These are phyloP conservation scores for Paramecium octaurelia DNA, from an alignment of 73 alveolate species.

Conservation along the genomic window DNA sequence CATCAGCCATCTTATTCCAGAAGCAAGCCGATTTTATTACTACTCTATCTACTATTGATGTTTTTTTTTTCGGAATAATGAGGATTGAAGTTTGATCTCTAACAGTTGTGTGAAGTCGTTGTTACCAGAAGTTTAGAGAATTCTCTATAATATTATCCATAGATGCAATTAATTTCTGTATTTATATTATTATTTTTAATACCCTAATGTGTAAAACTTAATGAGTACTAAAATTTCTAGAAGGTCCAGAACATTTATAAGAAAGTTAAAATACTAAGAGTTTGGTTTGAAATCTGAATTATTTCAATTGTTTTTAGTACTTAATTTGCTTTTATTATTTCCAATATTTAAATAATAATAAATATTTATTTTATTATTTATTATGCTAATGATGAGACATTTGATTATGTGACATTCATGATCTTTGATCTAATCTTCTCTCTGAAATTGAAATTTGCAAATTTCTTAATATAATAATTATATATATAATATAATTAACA, in stretches of 20 bases:
- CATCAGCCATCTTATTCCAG: slow-evolving; percentile 28
- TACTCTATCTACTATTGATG: background rate
- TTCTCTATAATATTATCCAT: slow-evolving; percentile 29
- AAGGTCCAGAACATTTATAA: background rate
- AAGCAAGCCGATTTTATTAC: slow-evolving; percentile 17
- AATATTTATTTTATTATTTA: background rate
- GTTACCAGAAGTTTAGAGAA: background rate
- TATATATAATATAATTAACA: background rate
- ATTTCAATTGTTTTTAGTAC: background rate
- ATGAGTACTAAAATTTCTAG: background rate
- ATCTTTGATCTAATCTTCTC: background rate
- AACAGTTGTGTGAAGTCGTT: background rate
- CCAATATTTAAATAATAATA: background rate
- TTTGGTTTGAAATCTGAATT: background rate
- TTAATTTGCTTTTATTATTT: background rate
- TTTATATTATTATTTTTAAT: background rate
- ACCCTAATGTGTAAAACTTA: background rate
- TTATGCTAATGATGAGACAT: background rate
- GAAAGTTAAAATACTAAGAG: background rate
- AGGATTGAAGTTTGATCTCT: background rate
- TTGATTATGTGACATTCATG: background rate
- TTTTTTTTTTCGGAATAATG: background rate
- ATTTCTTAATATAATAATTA: background rate
- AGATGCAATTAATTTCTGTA: background rate
- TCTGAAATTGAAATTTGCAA: background rate